These are phyloP conservation scores for Rhizophagus clarus DNA, from an alignment of 192 early-diverging fungal genomes.

Conservation along the genomic window DNA sequence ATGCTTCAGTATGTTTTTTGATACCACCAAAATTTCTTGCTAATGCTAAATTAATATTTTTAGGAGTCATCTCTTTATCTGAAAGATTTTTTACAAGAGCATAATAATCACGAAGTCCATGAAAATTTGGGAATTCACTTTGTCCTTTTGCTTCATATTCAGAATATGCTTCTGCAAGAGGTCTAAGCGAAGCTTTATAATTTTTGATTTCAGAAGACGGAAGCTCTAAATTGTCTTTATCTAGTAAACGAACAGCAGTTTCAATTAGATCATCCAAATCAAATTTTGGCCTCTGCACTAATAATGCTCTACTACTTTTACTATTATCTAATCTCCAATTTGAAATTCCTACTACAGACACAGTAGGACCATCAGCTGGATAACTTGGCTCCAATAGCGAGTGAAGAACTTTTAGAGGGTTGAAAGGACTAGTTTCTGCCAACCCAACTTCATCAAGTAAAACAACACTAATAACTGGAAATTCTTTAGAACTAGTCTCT, in stretches of 20 bases:
- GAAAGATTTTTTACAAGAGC: conserved; percentile 22
- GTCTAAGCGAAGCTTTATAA: not conserved
- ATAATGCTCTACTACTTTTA: conserved; percentile 32
- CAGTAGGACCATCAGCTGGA: conserved; percentile 22
- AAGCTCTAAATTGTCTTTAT: not conserved
- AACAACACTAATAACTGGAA: conserved; percentile 31
- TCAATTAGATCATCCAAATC: conserved; percentile 22
- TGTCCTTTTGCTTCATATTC: conserved; percentile 30
- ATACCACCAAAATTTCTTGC: conserved; percentile 33
- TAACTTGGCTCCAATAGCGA: conserved; percentile 22
- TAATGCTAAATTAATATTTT: conserved; percentile 21
- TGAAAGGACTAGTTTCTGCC: conserved; percentile 25
- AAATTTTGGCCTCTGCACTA: conserved; percentile 34
- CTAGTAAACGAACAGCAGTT: conserved; percentile 15
- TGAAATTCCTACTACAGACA: conserved; percentile 32
- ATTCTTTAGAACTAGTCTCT: conserved; percentile 28
- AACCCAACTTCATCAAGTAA: conserved; percentile 38
- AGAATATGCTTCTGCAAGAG: conserved; percentile 26
- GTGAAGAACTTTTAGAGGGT: conserved; percentile 31
- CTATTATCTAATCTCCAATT: conserved; percentile 35
- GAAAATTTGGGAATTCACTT: conserved; percentile 22
- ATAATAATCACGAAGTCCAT: conserved; percentile 35
- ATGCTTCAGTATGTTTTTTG: conserved; percentile 3
- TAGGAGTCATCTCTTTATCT: not conserved
- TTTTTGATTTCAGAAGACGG: not conserved